Evolutionary conservation across 2,329 filamentous ascomycete species (phyloP), one percentile per base, ranked within the genome.

Genomic region (Thelonectria blattea): DNA sequence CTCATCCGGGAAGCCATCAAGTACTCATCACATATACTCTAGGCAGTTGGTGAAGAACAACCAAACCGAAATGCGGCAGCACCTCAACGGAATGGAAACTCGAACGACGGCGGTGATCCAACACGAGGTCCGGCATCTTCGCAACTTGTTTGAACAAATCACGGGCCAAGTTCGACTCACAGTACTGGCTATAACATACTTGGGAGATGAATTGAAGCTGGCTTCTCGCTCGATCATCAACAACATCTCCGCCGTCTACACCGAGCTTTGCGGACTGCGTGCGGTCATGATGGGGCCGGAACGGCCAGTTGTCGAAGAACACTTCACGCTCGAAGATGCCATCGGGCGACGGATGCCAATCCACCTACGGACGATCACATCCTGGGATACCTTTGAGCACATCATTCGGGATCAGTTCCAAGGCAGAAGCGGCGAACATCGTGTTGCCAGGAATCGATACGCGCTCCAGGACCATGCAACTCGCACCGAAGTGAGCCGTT

Each of bases 311-410:
- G 18, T 12, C 11, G 50, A 52, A 52, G 50, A 52, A 52, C 32
- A 42, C 37, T 52, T 52, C 22, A 52, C 20, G 5, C 50, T 52
- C 9, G 37, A 52, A 42, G 50, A 43, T 24, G 50, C 50, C 15
- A 43, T 30, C 7, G 50, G 50, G 18, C 50, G 50, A 12, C 22
- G 14, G 5, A n/a, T 52, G 11, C 50, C 50, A 6, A 52, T 52
- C 17, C 50, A 52, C 18, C 50, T 52, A 11, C 50, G 18, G 15
- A 17, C 37, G 2, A 30, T 52, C 4, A 52, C 34, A 9, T 52
- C 49, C 15, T 52, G 49, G 49, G 49, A 52, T 43, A 39, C 15
- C 5, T 15, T 52, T 5, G 49, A 43, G 37, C 32, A 42, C 22
- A 52, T 52, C 9, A 52, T 52, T 14, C 49, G 22, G 10, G 37